These are phyloP conservation scores for Epichloe scottii DNA, from an alignment of 2,329 filamentous ascomycete species.

Conservation along the genomic window DNA sequence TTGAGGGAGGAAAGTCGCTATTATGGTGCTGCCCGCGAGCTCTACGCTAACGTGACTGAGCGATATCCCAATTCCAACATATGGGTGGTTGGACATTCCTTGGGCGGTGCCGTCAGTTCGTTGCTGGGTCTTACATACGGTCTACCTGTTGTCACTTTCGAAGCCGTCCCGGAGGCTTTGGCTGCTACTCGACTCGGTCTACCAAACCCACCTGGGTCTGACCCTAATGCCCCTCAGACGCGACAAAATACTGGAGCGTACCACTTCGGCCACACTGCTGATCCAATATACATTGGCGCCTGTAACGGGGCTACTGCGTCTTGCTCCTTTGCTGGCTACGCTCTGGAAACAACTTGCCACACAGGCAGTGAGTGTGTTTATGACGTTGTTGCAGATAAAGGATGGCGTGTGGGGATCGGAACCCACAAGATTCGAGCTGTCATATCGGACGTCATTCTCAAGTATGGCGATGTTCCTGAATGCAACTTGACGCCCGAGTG, in stretches of 20 bases:
- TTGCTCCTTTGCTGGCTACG: slow-evolving; percentile 86
- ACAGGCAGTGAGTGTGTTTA: slow-evolving; percentile 80
- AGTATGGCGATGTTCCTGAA: slow-evolving; percentile 67
- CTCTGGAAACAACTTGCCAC: slow-evolving; percentile 87
- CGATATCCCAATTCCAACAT: slow-evolving; percentile 75
- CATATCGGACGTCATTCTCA: slow-evolving; percentile 74
- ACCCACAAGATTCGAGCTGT: slow-evolving; percentile 85
- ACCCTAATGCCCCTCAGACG: slow-evolving; percentile 58
- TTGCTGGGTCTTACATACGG: slow-evolving; percentile 86
- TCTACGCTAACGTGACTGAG: slow-evolving; percentile 85
- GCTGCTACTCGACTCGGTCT: slow-evolving; percentile 75
- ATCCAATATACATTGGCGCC: slow-evolving; percentile 86
- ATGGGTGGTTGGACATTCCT: slow-evolving; percentile 85
- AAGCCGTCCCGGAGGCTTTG: slow-evolving; percentile 83
- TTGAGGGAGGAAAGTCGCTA: slow-evolving; percentile 77
- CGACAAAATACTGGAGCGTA: slow-evolving; percentile 64
- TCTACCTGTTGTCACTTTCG: slow-evolving; percentile 79
- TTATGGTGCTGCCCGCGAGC: slow-evolving; percentile 75
- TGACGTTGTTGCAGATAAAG: slow-evolving; percentile 82
- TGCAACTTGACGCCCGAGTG: slow-evolving; percentile 70
- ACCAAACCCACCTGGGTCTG: slow-evolving; percentile 67
- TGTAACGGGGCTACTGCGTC: slow-evolving; percentile 84
- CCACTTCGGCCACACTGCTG: slow-evolving; percentile 91
- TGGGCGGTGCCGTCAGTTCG: slow-evolving; percentile 82
- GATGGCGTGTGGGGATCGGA: slow-evolving; percentile 82